Conservation (phyloP, 2,329 filamentous ascomycete species). For the Trichoderma atrobrunneum region DNA sequence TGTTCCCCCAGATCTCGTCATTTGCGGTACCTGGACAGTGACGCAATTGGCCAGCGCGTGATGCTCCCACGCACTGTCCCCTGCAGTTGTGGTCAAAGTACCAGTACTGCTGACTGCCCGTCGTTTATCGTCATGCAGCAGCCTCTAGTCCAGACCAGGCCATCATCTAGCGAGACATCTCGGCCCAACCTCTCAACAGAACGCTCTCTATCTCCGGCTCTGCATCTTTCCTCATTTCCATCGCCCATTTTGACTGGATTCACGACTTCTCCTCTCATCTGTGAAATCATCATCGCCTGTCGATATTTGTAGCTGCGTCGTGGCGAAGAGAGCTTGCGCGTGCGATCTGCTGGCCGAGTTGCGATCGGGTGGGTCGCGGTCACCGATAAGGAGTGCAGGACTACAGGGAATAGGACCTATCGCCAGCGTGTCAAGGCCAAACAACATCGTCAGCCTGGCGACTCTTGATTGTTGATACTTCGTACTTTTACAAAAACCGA, state of each 20-base stretch:
- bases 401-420: constrained; percentile 1
- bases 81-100: neutral
- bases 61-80: constrained; percentile 17
- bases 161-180: constrained; percentile 13
- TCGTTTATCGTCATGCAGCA: constrained; percentile 16
- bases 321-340: neutral
- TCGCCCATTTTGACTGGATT: neutral
- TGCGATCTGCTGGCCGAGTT: constrained; percentile 3
- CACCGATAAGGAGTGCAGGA: constrained; percentile 15
- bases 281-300: neutral
- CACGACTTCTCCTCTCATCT: neutral
- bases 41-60: constrained; percentile 19
- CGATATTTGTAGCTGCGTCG: neutral
- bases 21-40: neutral
- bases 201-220: neutral
- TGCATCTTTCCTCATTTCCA: neutral
- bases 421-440: neutral
- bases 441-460: neutral
- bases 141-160: constrained; percentile 1
- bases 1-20: constrained; percentile 1
- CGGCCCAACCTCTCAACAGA: constrained; percentile 19
- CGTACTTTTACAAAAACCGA: neutral
- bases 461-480: neutral
- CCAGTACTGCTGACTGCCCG: constrained; percentile 10
- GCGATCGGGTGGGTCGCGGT: constrained; percentile 18